Evolutionary conservation across 179 eudicot genomes (phyloP), one percentile per base, ranked within the genome.

Genomic region (Spinacia oleracea): DNA sequence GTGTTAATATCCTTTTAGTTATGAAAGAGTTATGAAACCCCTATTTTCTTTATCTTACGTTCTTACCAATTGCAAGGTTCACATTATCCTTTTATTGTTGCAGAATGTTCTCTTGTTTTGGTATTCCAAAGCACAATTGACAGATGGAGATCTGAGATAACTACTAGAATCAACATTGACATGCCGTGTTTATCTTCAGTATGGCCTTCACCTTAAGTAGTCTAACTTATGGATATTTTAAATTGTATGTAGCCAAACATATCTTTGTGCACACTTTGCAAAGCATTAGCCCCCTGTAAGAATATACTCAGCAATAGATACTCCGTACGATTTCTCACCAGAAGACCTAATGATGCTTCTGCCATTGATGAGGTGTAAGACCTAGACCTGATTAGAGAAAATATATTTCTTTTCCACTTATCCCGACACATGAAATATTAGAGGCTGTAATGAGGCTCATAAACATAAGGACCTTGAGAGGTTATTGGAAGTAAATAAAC

Each of bases 141-240:
- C 81, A 27, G 81, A 79, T 68, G 83, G 50, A 65, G 87, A 84
- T 50, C 76, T 85, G 64, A 66, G 83, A 69, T 82, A 76, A 53
- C 43, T 82, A 66, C 73, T 82, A 48, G 85, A 70, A 66, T 78
- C 81, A 50, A 84, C 87, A 68, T 80, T 82, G 79, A 82, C 87
- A 45, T 85, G 85, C 58, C 77, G 85, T 42, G 62, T 82, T 67
- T 85, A 82, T 73, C 85, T 82, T 35, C 81, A 46, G 83, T 82
- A 77, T 12, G 76, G 21, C 79, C 72, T 65, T 73, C 65, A 73
- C 25, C 18, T 4, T 51, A 18, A 16, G 31, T 46, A 16, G 8
- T 58, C n/a, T 58, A 59, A 1, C 40, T 29, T 69, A 14, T 18
- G 18, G 5, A 38, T 70, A 27, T 42, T 18, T 32, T 50, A 1